Evolutionary conservation across 1,284 basidiomycete species (phyloP), one percentile per base, ranked within the genome.

Genomic region (Ustilago sp.): DNA sequence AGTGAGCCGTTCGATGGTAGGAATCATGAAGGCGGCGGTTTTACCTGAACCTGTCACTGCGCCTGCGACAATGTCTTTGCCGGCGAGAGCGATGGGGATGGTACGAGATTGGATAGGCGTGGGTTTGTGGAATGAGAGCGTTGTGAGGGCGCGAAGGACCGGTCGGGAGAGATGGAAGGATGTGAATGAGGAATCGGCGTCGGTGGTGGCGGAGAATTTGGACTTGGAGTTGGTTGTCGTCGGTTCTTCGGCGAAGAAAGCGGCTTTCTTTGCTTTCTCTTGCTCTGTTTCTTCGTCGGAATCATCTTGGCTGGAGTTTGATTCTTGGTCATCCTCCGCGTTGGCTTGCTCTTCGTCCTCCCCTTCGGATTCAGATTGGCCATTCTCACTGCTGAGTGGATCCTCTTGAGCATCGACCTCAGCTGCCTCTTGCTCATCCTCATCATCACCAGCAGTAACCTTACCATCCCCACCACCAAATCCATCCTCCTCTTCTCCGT

Each of bases 21-120:
- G 96, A 63, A 99, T 96, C 74, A 98, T 94, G 87, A 98, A 99
- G 3, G 95, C 94, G n/a, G 95, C 96, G 19, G 96, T 99, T 89
- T 99, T 99, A 86, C 96, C 96, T 81, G 95, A 98, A 58, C 82
- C 84, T 64, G 97, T 99, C 87, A 99, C 96, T 72, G 96, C 97
- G 66, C 98, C 94, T 78, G 96, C 97, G 82, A 99, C 97, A 78
- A 98, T 91, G 86, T 99, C 96, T 57, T 97, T 90, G 84, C 95
- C 95, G 84, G 95, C 93, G 75, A 99, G 87, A 55, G 96, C 96
- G 74, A 99, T 98, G n/a, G 96, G 96, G 74, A 99, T 98, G 12
- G 97, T 96, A 86, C 98, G 96, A 52, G 96, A 90, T 87, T 99
- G 96, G 85, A 99, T 98, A 1, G 96, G 92, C 1, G 97, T 99